Evolutionary conservation across 805 yeast genomes (phyloP).

Genomic region (Debaryomyces prosopidis): DNA sequence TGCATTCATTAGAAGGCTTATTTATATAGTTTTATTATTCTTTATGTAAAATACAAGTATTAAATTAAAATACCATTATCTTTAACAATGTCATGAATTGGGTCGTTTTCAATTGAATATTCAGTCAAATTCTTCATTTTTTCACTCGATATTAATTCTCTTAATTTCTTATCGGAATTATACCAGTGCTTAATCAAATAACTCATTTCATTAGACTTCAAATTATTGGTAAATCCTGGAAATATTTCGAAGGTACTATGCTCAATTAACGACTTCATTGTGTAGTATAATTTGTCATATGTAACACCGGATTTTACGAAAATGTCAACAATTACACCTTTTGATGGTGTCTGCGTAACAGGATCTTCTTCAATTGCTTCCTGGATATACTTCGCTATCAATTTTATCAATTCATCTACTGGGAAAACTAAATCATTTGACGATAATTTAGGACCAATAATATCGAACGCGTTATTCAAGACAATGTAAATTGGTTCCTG

Average conservation of each 20-base stretch:
- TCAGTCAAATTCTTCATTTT: constrained; percentile 43
- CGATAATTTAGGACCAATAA: constrained; percentile 63
- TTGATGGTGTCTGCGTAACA: constrained; percentile 37
- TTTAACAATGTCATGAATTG: constrained; percentile 39
- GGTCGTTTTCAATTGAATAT: constrained; percentile 57
- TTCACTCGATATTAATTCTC: constrained; percentile 54
- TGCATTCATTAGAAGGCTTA: constrained; percentile 1
- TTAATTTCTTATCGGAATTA: constrained; percentile 58
- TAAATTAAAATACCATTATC: constrained; percentile 12
- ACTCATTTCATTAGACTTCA: constrained; percentile 54
- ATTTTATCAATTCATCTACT: constrained; percentile 64
- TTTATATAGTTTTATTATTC: neutral
- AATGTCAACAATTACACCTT: constrained; percentile 61
- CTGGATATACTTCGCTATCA: constrained; percentile 56
- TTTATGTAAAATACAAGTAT: constrained; percentile 1
- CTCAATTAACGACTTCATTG: constrained; percentile 62
- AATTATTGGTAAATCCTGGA: constrained; percentile 41
- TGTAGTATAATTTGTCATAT: constrained; percentile 64
- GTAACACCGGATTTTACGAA: constrained; percentile 65
- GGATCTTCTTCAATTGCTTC: constrained; percentile 35
- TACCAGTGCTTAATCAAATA: constrained; percentile 71
- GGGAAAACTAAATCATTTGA: constrained; percentile 82
- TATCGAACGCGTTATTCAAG: constrained; percentile 39
- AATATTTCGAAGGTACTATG: constrained; percentile 55
- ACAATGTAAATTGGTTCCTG: constrained; percentile 40